phyloP scores from a whole-genome alignment of 441 rosid genomes.

The Adansonia gregorii region DNA sequence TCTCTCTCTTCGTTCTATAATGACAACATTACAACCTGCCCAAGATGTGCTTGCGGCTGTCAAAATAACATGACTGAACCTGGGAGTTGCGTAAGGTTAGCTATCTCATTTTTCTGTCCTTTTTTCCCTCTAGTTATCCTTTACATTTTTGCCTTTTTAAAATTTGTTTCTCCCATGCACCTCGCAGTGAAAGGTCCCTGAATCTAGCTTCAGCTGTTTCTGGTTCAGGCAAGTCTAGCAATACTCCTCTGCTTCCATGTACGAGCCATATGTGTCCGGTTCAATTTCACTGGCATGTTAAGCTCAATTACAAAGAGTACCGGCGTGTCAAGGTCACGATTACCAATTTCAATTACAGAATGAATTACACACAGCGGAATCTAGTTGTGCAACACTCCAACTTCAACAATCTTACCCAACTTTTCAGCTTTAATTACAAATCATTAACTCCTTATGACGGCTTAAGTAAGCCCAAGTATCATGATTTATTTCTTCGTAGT shows the following conservation, averaged over 20 bases:
- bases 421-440: slow-evolving; percentile 68
- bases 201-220: slow-evolving; percentile 58
- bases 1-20: slow-evolving; percentile 68
- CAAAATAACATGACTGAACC: slow-evolving; percentile 47
- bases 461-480: slow-evolving; percentile 45
- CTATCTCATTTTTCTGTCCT: not conserved
- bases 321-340: slow-evolving; percentile 75
- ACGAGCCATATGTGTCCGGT: slow-evolving; percentile 72
- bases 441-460: slow-evolving; percentile 70
- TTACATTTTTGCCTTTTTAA: not conserved
- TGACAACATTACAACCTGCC: slow-evolving; percentile 62
- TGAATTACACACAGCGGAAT: slow-evolving; percentile 54
- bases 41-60: slow-evolving; percentile 73
- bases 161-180: not conserved
- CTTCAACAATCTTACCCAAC: slow-evolving; percentile 66
- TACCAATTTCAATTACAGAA: slow-evolving; percentile 63
- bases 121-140: not conserved
- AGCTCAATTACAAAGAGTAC: slow-evolving; percentile 71
- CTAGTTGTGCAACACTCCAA: slow-evolving; percentile 76
- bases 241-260: slow-evolving; percentile 46
- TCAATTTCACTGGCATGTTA: slow-evolving; percentile 73
- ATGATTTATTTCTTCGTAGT: slow-evolving; percentile 2
- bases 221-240: slow-evolving; percentile 36
- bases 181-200: slow-evolving; percentile 46
- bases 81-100: slow-evolving; percentile 53